Conservation (phyloP, 495 filamentous ascomycete species). For the Lophiostoma macrostomum region DNA sequence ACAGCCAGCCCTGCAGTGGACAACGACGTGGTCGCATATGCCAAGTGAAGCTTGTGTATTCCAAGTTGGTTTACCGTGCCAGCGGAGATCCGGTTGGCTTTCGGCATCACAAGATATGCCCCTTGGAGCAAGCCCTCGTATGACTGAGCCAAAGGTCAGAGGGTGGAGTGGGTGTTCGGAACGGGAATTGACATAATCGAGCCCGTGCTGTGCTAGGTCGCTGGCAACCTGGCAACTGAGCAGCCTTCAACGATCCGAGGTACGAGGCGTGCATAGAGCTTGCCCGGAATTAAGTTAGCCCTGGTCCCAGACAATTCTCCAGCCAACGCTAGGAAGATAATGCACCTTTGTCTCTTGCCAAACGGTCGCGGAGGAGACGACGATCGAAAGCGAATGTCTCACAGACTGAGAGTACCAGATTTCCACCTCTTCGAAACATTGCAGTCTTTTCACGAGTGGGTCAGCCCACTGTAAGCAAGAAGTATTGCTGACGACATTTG, state of each 20-base stretch:
- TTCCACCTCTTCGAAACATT: no score
- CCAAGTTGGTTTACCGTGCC: slow-evolving; percentile 12
- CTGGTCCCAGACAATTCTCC: no score
- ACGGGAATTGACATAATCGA: slow-evolving; percentile 11
- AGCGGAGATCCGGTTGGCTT: slow-evolving; percentile 16
- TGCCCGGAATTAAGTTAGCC: slow-evolving; percentile 28
- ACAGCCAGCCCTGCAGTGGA: slow-evolving; percentile 4
- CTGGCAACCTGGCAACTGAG: slow-evolving; percentile 9
- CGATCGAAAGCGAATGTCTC: no score
- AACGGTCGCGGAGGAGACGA: no score
- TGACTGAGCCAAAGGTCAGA: background rate
- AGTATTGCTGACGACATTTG: no score
- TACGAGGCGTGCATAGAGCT: background rate
- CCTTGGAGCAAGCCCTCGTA: slow-evolving; percentile 17
- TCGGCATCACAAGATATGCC: background rate
- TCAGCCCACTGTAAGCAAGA: background rate
- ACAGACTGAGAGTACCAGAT: no score
- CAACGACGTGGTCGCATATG: slow-evolving; percentile 28
- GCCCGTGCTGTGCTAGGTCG: background rate
- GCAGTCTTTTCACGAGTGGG: no score
- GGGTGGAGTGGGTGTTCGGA: slow-evolving; percentile 1
- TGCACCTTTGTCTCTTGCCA: no score
- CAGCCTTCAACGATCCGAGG: background rate
- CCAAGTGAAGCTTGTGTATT: slow-evolving; percentile 29
- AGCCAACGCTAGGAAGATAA: no score